phyloP scores from a whole-genome alignment of 345 rosid genomes.

The Isatis tinctoria region DNA sequence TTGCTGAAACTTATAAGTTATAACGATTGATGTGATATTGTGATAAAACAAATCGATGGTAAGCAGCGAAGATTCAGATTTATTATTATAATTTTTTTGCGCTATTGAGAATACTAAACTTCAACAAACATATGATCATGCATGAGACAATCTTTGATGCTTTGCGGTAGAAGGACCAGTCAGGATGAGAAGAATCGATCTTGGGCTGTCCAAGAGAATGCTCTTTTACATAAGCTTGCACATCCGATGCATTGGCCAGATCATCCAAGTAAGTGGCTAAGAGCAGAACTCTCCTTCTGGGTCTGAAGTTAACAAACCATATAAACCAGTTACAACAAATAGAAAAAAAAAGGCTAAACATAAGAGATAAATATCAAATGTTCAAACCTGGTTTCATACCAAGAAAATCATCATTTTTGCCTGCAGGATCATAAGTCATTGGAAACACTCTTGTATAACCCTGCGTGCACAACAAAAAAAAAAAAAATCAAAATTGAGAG shows the following conservation, averaged over 20 bases:
- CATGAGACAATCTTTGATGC: neutral
- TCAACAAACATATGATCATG: neutral
- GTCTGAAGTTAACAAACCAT: slow-evolving; percentile 3
- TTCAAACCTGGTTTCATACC: neutral
- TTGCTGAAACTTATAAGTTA: too few species aligned
- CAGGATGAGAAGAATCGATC: slow-evolving; percentile 27
- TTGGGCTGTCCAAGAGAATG: slow-evolving; percentile 35
- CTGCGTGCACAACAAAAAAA: too few species aligned
- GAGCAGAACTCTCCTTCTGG: slow-evolving; percentile 27
- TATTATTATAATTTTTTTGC: too few species aligned
- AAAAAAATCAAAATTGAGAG: too few species aligned
- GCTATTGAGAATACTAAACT: too few species aligned
- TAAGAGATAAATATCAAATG: neutral
- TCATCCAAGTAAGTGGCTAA: slow-evolving; percentile 21
- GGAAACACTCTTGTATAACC: slow-evolving; percentile 34
- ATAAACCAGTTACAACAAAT: neutral
- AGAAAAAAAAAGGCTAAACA: too few species aligned
- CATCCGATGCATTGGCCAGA: slow-evolving; percentile 31
- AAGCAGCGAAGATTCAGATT: too few species aligned
- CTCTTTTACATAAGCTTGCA: slow-evolving; percentile 28
- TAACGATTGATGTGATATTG: neutral
- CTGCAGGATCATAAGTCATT: neutral
- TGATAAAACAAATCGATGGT: too few species aligned
- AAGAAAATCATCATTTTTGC: slow-evolving; percentile 12
- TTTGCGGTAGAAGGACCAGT: slow-evolving; percentile 30